Percentiles rank a stretch among this genome's conserved stretches.
These are phyloP conservation scores for Allium fistulosum DNA, from an alignment of 106 monocot species.

Conservation along the genomic window DNA sequence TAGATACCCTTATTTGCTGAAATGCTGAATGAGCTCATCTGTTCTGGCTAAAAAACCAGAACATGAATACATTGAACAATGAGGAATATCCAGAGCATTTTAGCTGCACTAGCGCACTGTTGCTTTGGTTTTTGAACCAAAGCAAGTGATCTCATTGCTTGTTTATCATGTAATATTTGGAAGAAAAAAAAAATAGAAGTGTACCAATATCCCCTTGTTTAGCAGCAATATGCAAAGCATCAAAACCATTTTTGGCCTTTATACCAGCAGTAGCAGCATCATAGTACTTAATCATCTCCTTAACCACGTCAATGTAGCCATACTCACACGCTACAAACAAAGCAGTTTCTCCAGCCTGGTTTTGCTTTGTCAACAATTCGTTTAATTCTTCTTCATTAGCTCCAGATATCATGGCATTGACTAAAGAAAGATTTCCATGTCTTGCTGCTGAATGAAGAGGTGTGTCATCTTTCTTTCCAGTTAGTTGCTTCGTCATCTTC, in stretches of 20 bases:
- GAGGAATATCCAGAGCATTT: too few species aligned
- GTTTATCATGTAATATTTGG: too few species aligned
- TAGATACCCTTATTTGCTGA: too few species aligned
- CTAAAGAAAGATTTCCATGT: constrained; percentile 46
- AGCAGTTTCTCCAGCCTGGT: constrained; percentile 82
- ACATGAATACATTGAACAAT: too few species aligned
- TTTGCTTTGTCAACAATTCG: constrained; percentile 57
- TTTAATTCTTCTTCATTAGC: constrained; percentile 29
- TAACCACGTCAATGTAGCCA: constrained; percentile 68
- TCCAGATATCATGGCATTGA: constrained; percentile 35
- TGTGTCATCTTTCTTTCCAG: constrained; percentile 76
- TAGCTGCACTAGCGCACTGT: too few species aligned
- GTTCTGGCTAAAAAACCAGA: too few species aligned
- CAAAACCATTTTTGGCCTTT: constrained; percentile 87
- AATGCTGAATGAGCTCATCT: too few species aligned
- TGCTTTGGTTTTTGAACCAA: too few species aligned
- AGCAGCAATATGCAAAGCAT: constrained; percentile 84
- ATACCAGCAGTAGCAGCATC: constrained; percentile 55
- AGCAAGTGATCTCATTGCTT: too few species aligned
- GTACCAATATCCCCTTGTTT: constrained; percentile 94
- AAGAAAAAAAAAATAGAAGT: background rate
- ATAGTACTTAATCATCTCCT: constrained; percentile 65
- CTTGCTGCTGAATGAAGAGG: constrained; percentile 72
- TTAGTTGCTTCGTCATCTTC: constrained; percentile 85
- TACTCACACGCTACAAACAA: constrained; percentile 83